Evolutionary conservation across 2,329 filamentous ascomycete genomes (phyloP), one percentile per base, ranked within the genome.

Genomic region (Sordariomycetes sp.): DNA sequence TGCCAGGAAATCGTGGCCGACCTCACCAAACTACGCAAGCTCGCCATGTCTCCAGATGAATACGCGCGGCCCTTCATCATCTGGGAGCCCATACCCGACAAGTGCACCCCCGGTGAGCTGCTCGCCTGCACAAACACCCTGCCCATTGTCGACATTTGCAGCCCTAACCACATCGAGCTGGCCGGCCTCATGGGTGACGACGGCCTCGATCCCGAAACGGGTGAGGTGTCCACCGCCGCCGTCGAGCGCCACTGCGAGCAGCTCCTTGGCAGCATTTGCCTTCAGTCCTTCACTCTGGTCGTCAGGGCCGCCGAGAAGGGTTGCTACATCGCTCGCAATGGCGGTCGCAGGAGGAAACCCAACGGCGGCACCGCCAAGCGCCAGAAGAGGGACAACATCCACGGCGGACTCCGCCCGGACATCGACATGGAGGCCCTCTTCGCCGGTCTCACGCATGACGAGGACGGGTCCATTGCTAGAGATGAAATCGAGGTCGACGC

Each of bases 11-110:
- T 96, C 24, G 84, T 94, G 24, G 70, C 79, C 1, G 80, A 84
- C n/a, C 87, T 97, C 59, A 74, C 84, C 5, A 72, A 75, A 3
- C 77, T 83, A 34, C 74, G 81, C 10, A 77, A 76, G 64, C 70
- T 70, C 10, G 61, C 72, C 25, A 60, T 63, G 15, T 61, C 69
- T 0, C 60, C 62, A 4, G 67, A 70, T 52, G 60, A 64, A 12
- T 76, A 75, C 62, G 64, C 74, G 1, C 79, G 80, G 53, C 88
- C 91, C 1, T 70, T 90, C 7, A 89, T 96, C 67, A 82, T 97
- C 56, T 99, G 92, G 92, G 94, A 99, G 68, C 94, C 94, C 1
- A 88, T 96, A 1, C 94, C 94, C 1, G 90, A 96, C 69, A 78
- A 89, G 1, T 96, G 91, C 68, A 85, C 80, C 0, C 84, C 89